Evolutionary conservation across 805 yeast genomes (phyloP).

Genomic region (Ogataea nitratoaversa): DNA sequence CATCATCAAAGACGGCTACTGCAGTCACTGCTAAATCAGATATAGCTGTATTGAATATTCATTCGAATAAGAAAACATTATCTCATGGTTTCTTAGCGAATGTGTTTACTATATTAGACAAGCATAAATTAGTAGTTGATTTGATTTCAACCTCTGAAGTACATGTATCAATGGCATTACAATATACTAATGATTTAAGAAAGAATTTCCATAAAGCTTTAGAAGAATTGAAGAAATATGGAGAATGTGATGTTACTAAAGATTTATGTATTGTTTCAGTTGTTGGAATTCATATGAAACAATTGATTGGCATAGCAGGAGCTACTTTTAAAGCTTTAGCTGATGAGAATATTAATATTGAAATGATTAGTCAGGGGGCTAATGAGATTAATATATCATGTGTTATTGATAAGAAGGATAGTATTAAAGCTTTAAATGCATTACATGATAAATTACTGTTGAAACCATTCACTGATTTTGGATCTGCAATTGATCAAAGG

Average conservation of each 20-base stretch:
- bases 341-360: conserved; percentile 86
- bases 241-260: conserved; percentile 83
- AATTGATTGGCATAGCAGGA: conserved; percentile 94
- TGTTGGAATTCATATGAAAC: conserved; percentile 97
- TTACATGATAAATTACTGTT: conserved; percentile 76
- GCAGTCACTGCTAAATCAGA: conserved; percentile 95
- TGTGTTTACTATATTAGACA: conserved; percentile 82
- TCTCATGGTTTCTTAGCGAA: conserved; percentile 94
- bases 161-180: conserved; percentile 96
- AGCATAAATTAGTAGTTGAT: conserved; percentile 83
- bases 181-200: conserved; percentile 59
- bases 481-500: conserved; percentile 39
- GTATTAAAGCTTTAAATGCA: conserved; percentile 79
- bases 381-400: conserved; percentile 96
- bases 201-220: conserved; percentile 65
- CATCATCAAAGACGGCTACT: conserved; percentile 70
- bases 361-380: conserved; percentile 98
- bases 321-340: conserved; percentile 94
- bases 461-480: conserved; percentile 29
- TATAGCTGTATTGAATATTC: conserved; percentile 87
- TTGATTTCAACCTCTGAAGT: conserved; percentile 96
- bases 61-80: conserved; percentile 86
- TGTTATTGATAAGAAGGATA: conserved; percentile 80
- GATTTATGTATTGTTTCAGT: conserved; percentile 88
- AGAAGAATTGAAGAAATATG: conserved; percentile 72